Evolutionary conservation across 805 yeast species (phyloP).

Genomic region (Vanderwaltozyma tropicalis): DNA sequence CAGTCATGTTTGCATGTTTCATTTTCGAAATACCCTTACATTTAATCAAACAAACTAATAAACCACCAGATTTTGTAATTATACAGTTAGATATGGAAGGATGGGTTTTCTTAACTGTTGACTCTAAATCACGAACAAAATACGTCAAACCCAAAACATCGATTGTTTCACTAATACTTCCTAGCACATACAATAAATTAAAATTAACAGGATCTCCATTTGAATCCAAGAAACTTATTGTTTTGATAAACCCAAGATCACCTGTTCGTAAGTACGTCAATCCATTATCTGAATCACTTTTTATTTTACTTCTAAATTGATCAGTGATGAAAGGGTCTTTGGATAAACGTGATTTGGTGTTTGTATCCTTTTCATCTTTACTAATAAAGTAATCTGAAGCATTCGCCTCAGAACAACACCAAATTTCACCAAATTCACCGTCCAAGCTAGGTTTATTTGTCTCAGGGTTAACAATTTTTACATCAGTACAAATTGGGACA

Average conservation of each 20-base stretch:
- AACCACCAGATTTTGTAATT: slow-evolving; percentile 73
- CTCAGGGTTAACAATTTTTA: slow-evolving; percentile 93
- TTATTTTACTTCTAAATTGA: slow-evolving; percentile 56
- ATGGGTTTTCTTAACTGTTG: slow-evolving; percentile 47
- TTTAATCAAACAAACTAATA: slow-evolving; percentile 67
- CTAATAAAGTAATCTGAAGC: slow-evolving; percentile 50
- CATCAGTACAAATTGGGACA: slow-evolving; percentile 89
- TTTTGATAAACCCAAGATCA: slow-evolving; percentile 85
- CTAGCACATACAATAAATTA: slow-evolving; percentile 78
- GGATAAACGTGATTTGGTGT: slow-evolving; percentile 29
- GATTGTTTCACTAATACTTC: slow-evolving; percentile 75
- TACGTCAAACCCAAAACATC: slow-evolving; percentile 87
- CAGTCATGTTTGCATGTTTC: slow-evolving; percentile 56
- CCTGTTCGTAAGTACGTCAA: slow-evolving; percentile 77
- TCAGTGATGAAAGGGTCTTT: slow-evolving; percentile 41
- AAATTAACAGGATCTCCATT: slow-evolving; percentile 35
- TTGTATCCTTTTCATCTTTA: slow-evolving; percentile 3
- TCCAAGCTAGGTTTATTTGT: slow-evolving; percentile 65
- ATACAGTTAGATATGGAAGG: slow-evolving; percentile 40
- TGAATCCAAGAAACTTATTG: slow-evolving; percentile 39
- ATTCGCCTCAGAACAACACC: slow-evolving; percentile 89
- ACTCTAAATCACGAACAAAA: slow-evolving; percentile 77
- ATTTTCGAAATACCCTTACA: slow-evolving; percentile 38
- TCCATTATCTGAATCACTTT: slow-evolving; percentile 48
- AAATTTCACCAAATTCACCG: slow-evolving; percentile 94